Base-by-base conservation (phyloP, 148 eudicot species). In the Camellia lanceoleosa region DNA sequence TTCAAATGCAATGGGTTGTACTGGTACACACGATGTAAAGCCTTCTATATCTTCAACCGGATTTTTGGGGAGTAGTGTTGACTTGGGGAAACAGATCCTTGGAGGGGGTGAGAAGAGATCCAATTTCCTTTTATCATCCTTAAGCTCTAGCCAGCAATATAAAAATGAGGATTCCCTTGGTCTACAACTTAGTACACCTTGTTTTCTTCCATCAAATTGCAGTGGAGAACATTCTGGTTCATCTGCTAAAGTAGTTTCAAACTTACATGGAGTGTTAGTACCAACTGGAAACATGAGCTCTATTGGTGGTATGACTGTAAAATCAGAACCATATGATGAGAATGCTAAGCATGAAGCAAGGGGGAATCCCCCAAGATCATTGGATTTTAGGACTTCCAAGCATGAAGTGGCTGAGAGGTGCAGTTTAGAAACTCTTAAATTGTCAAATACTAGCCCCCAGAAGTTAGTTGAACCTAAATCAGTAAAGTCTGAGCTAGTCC, bases 251-350 rank as follows among this genome's bases (percentile, higher is more conserved):
- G 43, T 72, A 54, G 71, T 38, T 8, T 55, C 80, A 15, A 75
- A 44, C 47, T 55, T 75, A 56, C 54, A 43, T 38, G 66, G 23
- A 68, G 42, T n/a, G 54, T 68, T 41, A 5, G 38, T 63, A 23
- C 16, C 76, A 42, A 18, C 66, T 60, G 43, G 16, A 70, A 77
- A 52, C 20, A 30, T 69, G 12, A 76, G 12, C 74, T 47, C 71
- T 67, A 63, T 51, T 81, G 65, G 67, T 60, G 11, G 71, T 76
- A 58, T 60, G 63, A 43, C 78, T 16, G 80, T 87, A 43, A 87
- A 87, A 82, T 59, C 68, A 46, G 89, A 87, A 73, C 83, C 89
- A 73, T 60, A 71, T 7, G 85, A 76, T 23, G 85, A 84, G 41
- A 77, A 61, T 62, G 67, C 79, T 5, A 77, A 79, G 74, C 58